phyloP scores from a whole-genome alignment of 345 rosid species.

The Noccaea caerulescens region DNA sequence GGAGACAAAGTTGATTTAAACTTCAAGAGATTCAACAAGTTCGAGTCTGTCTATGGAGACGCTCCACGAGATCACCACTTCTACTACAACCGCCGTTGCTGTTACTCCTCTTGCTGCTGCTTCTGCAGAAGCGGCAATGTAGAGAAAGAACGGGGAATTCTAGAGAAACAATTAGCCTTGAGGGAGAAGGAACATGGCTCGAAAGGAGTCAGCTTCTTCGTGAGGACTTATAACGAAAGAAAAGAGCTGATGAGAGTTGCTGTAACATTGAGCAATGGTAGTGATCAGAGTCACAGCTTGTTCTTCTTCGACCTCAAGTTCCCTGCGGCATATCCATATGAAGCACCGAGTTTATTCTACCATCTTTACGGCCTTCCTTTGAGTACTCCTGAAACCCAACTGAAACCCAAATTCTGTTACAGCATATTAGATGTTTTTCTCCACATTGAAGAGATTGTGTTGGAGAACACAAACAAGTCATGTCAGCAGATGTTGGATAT shows the following conservation, averaged over 20 bases:
- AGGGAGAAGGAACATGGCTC: constrained; percentile 15
- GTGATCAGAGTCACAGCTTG: constrained; percentile 29
- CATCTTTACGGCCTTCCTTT: constrained; percentile 35
- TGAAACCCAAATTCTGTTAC: constrained; percentile 10
- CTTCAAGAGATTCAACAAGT: constrained; percentile 32
- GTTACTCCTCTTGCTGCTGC: constrained; percentile 17
- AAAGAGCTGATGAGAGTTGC: constrained; percentile 44
- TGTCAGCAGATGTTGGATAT: constrained; percentile 37
- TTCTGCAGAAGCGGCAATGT: not conserved
- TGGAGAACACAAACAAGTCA: constrained; percentile 34
- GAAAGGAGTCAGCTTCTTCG: constrained; percentile 31
- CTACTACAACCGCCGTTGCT: constrained; percentile 17
- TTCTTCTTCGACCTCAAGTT: constrained; percentile 41
- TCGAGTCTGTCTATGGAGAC: constrained; percentile 23
- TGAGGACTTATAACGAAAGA: constrained; percentile 29
- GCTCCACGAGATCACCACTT: constrained; percentile 39
- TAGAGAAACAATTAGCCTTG: constrained; percentile 10
- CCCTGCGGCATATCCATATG: constrained; percentile 30
- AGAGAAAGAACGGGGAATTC: constrained; percentile 23
- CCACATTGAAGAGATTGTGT: constrained; percentile 39
- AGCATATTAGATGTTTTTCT: constrained; percentile 33
- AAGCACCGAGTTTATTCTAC: constrained; percentile 34
- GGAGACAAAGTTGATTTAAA: constrained; percentile 41
- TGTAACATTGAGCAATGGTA: not conserved
- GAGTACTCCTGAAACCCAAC: not conserved